Evolutionary conservation across 2,329 filamentous ascomycete genomes (phyloP), one percentile per base, ranked within the genome.

Genomic region (Aspergillus brasiliensis): DNA sequence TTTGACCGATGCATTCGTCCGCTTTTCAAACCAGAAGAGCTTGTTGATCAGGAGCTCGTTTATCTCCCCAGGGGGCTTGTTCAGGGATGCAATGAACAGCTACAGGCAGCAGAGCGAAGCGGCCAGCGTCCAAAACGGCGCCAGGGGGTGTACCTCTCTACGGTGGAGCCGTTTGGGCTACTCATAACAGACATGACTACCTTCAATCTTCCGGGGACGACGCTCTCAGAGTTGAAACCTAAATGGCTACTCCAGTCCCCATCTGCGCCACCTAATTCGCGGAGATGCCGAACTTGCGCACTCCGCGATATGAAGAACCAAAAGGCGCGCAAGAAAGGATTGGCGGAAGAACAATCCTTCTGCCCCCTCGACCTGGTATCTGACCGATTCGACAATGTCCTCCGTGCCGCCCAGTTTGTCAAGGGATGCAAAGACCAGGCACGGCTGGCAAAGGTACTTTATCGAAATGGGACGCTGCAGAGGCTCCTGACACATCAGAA

Each of bases 181-280:
- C 77, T 94, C 3, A 83, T 94, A 51, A 88, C 88, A 61, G 89
- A 93, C 69, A 93, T 94, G 89, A 84, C 82, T 2, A 78, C 80
- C 6, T 68, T 68, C 27, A 66, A 68, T 8, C 72, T 73, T 15
- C 68, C 73, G 0, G 70, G 69, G 3, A 69, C 70, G 51, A 73
- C 51, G 47, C 71, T 90, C 31, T 78, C 91, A 58, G 90, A 94
- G 72, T 89, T 94, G 77, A 95, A 95, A 73, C 91, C 91, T 13
- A 95, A 95, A 76, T 95, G 91, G 91, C 83, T 95, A 25, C 78
- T 83, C 8, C 90, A 92, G 72, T 93, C 90, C 2, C 90, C 88
- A 3, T 87, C 85, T 38, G 90, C 91, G 0, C 91, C 91, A 1
- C 25, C 71, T 0, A 75, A 78, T 27, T 84, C 89, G 42, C 83